Percentiles rank a stretch among this genome's conserved stretches.
Evolutionary conservation across 768 basidiomycete species (phyloP).

Genomic region (Lentinus brumalis): DNA sequence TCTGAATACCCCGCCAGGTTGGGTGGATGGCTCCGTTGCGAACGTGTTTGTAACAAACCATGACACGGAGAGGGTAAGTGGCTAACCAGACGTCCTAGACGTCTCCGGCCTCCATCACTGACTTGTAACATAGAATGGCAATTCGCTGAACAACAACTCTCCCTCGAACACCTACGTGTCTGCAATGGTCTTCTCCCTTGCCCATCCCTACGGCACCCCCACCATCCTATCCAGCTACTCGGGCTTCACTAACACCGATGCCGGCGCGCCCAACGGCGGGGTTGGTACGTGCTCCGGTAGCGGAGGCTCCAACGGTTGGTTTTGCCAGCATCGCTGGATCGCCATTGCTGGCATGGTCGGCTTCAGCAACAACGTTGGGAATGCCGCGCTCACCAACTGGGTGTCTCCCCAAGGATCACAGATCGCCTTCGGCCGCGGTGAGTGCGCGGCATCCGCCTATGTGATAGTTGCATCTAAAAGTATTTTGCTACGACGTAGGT

Average conservation of each 20-base stretch:
- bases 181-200: conserved; percentile 64
- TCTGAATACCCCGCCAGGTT: conserved; percentile 40
- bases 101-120: not conserved
- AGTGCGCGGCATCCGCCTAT: conserved; percentile 9
- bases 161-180: conserved; percentile 65
- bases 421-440: conserved; percentile 70
- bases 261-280: conserved; percentile 64
- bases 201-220: conserved; percentile 68
- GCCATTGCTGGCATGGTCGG: conserved; percentile 62
- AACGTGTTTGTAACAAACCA: conserved; percentile 73
- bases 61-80: conserved; percentile 60
- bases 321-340: conserved; percentile 65
- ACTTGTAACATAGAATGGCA: conserved; percentile 40
- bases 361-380: conserved; percentile 61
- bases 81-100: not conserved
- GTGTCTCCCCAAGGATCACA: conserved; percentile 56
- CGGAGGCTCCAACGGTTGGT: conserved; percentile 60
- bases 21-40: conserved; percentile 53
- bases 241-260: conserved; percentile 49
- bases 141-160: conserved; percentile 59
- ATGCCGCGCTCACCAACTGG: conserved; percentile 55
- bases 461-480: not conserved
- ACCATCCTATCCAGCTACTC: conserved; percentile 61
- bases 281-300: conserved; percentile 51
- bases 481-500: conserved; percentile 33